These are phyloP conservation scores for Sugiyamaella marilandica DNA, from an alignment of 805 yeast genomes.

Conservation along the genomic window DNA sequence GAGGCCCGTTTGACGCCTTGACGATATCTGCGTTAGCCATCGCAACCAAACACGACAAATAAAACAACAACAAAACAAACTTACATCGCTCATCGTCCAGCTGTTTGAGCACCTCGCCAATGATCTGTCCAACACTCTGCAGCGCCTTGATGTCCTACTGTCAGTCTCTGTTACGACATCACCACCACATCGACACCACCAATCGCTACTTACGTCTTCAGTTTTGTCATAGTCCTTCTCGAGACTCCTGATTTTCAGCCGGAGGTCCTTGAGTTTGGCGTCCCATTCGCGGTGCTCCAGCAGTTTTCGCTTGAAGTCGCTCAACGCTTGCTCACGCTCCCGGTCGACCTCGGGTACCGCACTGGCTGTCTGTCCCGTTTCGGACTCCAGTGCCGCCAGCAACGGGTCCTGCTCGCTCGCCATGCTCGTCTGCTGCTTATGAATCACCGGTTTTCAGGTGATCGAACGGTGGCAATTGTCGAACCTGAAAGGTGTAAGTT, in stretches of 20 bases:
- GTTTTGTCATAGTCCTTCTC: conserved; percentile 86
- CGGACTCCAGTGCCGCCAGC: conserved; percentile 30
- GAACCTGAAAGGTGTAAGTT: no score
- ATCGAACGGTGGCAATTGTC: no score
- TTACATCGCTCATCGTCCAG: conserved; percentile 79
- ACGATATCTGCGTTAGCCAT: conserved; percentile 48
- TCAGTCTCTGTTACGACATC: not conserved
- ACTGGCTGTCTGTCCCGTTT: conserved; percentile 26
- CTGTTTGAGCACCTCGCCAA: conserved; percentile 95
- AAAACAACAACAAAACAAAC: not conserved
- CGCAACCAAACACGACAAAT: not conserved
- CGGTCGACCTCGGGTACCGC: conserved; percentile 42
- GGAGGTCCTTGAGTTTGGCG: conserved; percentile 76
- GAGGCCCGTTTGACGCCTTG: conserved; percentile 94
- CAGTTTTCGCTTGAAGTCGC: conserved; percentile 75
- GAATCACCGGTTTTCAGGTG: not conserved
- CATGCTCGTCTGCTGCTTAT: not conserved
- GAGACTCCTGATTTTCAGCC: conserved; percentile 75
- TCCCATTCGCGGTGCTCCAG: conserved; percentile 94
- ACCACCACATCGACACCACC: no score
- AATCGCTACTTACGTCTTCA: conserved; percentile 49
- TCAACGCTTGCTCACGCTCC: conserved; percentile 73
- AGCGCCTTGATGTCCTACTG: conserved; percentile 83
- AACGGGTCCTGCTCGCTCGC: conserved; percentile 28
- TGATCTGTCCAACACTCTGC: conserved; percentile 94